Evolutionary conservation across 441 rosid genomes (phyloP).

Genomic region (Populus hybrid): DNA sequence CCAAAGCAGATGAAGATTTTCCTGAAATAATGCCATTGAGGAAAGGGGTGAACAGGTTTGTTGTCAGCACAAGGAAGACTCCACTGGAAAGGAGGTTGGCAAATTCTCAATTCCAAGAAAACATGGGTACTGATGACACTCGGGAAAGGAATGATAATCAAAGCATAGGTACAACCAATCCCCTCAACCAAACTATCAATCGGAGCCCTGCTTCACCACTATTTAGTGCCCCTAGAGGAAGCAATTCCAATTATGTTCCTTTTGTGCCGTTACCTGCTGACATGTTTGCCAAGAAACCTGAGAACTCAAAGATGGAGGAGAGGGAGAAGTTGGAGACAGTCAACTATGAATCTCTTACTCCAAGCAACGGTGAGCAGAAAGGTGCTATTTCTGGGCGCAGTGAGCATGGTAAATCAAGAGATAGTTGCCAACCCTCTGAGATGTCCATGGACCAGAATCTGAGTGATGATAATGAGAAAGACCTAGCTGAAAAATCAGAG

Average conservation of each 20-base stretch:
- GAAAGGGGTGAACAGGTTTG: conserved; percentile 94
- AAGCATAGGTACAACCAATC: conserved; percentile 18
- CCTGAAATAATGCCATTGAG: conserved; percentile 97
- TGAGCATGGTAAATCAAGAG: conserved; percentile 14
- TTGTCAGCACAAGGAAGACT: conserved; percentile 85
- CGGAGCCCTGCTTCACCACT: conserved; percentile 25
- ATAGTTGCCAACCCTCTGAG: conserved; percentile 17
- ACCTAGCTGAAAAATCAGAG: conserved; percentile 57
- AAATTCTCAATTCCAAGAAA: conserved; percentile 37
- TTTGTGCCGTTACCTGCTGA: conserved; percentile 78
- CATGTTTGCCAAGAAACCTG: conserved; percentile 64
- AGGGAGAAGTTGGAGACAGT: conserved; percentile 22
- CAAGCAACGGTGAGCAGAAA: conserved; percentile 17
- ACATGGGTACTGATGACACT: conserved; percentile 25
- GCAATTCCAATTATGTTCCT: conserved; percentile 45
- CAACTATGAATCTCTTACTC: conserved; percentile 18
- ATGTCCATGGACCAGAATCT: conserved; percentile 19
- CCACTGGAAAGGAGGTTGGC: conserved; percentile 77
- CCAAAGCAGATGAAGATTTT: conserved; percentile 87
- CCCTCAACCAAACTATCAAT: conserved; percentile 16
- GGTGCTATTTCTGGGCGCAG: conserved; percentile 17
- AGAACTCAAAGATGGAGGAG: conserved; percentile 24
- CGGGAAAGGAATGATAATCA: conserved; percentile 12
- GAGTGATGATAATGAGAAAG: conserved; percentile 27
- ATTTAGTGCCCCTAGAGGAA: conserved; percentile 30